phyloP scores from a whole-genome alignment of 176 grass and related monocot species.

The Carex myosuroides region DNA sequence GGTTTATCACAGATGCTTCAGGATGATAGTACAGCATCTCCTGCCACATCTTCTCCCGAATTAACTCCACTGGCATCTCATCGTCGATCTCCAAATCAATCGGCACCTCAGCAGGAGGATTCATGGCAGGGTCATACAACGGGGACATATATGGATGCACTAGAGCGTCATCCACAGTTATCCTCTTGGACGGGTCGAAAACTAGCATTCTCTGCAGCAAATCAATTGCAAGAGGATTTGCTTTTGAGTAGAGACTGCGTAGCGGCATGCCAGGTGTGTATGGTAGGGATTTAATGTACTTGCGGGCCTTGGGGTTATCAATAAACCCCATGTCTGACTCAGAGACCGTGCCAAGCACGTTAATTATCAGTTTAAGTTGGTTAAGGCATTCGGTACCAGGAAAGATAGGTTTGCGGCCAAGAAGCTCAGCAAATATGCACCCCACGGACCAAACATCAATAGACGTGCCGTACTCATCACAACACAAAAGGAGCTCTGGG shows the following conservation, averaged over 20 bases:
- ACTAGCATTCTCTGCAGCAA: slow-evolving; percentile 40
- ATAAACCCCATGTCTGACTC: slow-evolving; percentile 37
- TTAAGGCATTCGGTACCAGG: slow-evolving; percentile 39
- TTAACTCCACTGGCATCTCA: slow-evolving; percentile 33
- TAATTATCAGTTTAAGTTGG: slow-evolving; percentile 38
- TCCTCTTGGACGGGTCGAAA: slow-evolving; percentile 37
- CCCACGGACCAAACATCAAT: slow-evolving; percentile 47
- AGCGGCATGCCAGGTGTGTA: slow-evolving; percentile 37
- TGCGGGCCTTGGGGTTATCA: slow-evolving; percentile 32
- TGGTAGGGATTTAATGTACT: slow-evolving; percentile 39
- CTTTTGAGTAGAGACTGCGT: slow-evolving; percentile 26
- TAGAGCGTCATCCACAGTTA: slow-evolving; percentile 30
- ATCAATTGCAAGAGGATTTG: slow-evolving; percentile 36
- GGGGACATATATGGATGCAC: slow-evolving; percentile 36
- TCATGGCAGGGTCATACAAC: slow-evolving; percentile 24
- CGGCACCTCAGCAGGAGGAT: slow-evolving; percentile 33
- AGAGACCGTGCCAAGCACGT: slow-evolving; percentile 32
- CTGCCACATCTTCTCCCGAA: slow-evolving; percentile 43
- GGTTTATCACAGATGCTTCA: slow-evolving; percentile 15
- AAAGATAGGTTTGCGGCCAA: slow-evolving; percentile 43
- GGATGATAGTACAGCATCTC: slow-evolving; percentile 44
- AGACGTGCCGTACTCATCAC: slow-evolving; percentile 37
- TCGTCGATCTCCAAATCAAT: slow-evolving; percentile 39
- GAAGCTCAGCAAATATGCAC: slow-evolving; percentile 43
- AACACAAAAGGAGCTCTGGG: slow-evolving; percentile 43